A percentile compares a stretch with the other conserved stretches of the same genome.
phyloP scores from a whole-genome alignment of 805 yeast species.

The Yamadazyma scolyti region DNA sequence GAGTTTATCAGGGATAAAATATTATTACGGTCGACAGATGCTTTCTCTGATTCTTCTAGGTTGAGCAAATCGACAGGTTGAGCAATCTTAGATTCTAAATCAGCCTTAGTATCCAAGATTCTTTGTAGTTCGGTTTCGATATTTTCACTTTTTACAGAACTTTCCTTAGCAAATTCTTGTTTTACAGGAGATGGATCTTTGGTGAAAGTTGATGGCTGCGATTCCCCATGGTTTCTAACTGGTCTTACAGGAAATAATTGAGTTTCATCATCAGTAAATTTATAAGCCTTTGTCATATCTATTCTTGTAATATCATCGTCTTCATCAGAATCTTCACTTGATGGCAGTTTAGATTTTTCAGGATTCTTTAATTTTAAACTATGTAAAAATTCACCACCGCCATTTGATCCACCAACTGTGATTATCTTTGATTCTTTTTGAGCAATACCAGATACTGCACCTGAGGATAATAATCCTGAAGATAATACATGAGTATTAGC shows the following conservation, averaged over 20 bases:
- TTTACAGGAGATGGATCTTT: slow-evolving; percentile 10
- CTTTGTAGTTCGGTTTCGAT: slow-evolving; percentile 23
- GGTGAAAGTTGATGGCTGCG: slow-evolving; percentile 11
- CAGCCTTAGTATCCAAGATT: slow-evolving; percentile 22
- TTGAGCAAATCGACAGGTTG: slow-evolving; percentile 26
- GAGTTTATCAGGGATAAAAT: slow-evolving; percentile 24
- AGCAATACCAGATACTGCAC: slow-evolving; percentile 38
- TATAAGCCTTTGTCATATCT: slow-evolving; percentile 62
- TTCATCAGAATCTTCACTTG: slow-evolving; percentile 29
- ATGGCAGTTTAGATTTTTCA: background rate
- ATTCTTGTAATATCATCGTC: slow-evolving; percentile 45
- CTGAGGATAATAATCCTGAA: slow-evolving; percentile 71
- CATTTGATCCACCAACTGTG: too few relatives aligned
- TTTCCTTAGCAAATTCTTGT: slow-evolving; percentile 10
- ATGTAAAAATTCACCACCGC: slow-evolving; percentile 3
- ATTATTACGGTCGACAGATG: slow-evolving; percentile 27
- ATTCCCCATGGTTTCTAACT: slow-evolving; percentile 45
- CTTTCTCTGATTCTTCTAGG: slow-evolving; percentile 25
- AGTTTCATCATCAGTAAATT: slow-evolving; percentile 49
- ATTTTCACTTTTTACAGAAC: slow-evolving; percentile 27
- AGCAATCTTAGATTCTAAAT: slow-evolving; percentile 24
- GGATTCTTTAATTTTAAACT: slow-evolving; percentile 5
- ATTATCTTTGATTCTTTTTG: slow-evolving; percentile 23
- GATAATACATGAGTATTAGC: slow-evolving; percentile 62
- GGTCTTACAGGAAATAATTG: slow-evolving; percentile 72